Base-by-base conservation (phyloP, 768 basidiomycete genomes). In the Auricularia sp. region DNA sequence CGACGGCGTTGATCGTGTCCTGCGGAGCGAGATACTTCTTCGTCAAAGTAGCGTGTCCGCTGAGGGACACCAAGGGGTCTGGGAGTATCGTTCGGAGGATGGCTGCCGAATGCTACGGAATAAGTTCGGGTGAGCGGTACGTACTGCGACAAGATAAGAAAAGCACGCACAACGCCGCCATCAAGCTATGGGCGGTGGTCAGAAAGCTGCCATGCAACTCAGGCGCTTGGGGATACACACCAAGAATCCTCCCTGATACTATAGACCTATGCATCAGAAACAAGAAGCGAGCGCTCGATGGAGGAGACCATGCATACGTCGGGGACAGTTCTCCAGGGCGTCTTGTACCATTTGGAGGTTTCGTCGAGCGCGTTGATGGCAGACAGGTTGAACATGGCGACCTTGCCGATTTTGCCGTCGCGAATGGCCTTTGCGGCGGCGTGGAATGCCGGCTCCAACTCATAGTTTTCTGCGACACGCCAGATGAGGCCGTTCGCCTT, bases 161-260 rank as follows among this genome's bases (percentile, higher is more conserved):
- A 29, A 53, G 33, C 42, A 80, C 84, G 69, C 74, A 88, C 85
- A 36, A 91, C 90, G 65, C 89, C 91, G 16, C 87, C 86, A 70
- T 93, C 90, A 14, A 91, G 83, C 82, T 92, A 71, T 14, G 39
- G 39, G 2, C 39, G 39, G 39, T 14, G 39, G 39, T 42, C 39
- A 42, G 39, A 42, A 42, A 14, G 39, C 39, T 8, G 39, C 10
- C 8, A 35, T 3, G 64, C 66, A 58, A 71, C 71, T 16, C 72
- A 69, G 63, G 71, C 71, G 47, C 10, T 6, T 33, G 23, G 53
- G 1, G 11, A 68, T 68, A 72, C 88, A 77, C 68, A 91, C 86
- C 77, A 93, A 69, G 77, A 92, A 94, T 36, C 90, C 91, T 47
- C 88, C 88, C 77, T 88, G 87, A 69, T 88, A 87, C 85, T 88